phyloP scores from a whole-genome alignment of 2,329 filamentous ascomycete genomes.

The Beauveria sp. region DNA sequence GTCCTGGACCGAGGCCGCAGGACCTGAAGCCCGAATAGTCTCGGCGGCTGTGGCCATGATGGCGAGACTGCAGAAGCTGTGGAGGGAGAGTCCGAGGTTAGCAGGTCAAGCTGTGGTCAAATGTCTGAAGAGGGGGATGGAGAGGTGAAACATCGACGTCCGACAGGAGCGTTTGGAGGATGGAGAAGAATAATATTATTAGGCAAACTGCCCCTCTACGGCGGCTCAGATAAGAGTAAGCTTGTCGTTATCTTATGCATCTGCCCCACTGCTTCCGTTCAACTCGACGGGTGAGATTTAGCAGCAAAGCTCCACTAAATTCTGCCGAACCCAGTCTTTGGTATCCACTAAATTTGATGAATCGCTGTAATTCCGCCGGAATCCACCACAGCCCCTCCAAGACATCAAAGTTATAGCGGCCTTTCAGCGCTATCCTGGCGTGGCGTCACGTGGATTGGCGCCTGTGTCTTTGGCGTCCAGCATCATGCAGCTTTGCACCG shows the following conservation, averaged over 20 bases:
- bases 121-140: background rate
- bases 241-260: constrained; percentile 7
- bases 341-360: background rate
- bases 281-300: background rate
- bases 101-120: background rate
- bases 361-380: background rate
- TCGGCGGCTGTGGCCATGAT: constrained; percentile 29
- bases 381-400: background rate
- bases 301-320: background rate
- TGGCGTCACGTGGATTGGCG: background rate
- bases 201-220: constrained; percentile 3
- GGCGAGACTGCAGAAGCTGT: background rate
- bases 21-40: constrained; percentile 22
- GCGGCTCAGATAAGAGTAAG: constrained; percentile 7
- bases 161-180: background rate
- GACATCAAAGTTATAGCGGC: background rate
- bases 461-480: background rate
- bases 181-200: background rate
- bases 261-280: constrained; percentile 3
- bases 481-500: background rate
- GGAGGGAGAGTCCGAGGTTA: background rate
- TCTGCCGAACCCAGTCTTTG: background rate
- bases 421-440: background rate
- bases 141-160: background rate
- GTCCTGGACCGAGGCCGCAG: constrained; percentile 42